phyloP scores from a whole-genome alignment of 2,329 filamentous ascomycete species.

The Fusarium succisae region DNA sequence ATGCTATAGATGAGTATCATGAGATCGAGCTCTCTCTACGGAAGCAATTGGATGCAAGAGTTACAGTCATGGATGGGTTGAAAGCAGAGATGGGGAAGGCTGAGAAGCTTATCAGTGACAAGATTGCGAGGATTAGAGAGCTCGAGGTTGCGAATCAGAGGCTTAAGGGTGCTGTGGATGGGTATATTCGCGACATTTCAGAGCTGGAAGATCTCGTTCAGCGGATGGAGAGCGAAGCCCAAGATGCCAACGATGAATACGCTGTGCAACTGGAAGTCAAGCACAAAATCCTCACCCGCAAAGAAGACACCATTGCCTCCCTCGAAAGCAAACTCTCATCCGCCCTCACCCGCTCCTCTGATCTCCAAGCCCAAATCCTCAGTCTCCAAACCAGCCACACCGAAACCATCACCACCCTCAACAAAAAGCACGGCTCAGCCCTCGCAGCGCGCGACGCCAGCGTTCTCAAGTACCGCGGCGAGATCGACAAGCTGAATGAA shows the following conservation, averaged over 20 bases:
- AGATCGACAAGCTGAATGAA: constrained; percentile 59
- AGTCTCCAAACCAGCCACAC: constrained; percentile 49
- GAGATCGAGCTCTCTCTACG: constrained; percentile 64
- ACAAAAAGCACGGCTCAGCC: constrained; percentile 55
- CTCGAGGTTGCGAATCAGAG: constrained; percentile 61
- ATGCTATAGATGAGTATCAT: constrained; percentile 69
- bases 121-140: constrained; percentile 54
- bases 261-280: constrained; percentile 49
- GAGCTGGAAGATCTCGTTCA: constrained; percentile 64
- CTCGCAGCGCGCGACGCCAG: constrained; percentile 62
- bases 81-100: constrained; percentile 52
- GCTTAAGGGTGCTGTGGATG: constrained; percentile 61
- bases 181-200: constrained; percentile 62
- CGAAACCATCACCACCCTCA: constrained; percentile 47
- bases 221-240: constrained; percentile 54
- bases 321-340: constrained; percentile 57
- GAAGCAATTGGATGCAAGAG: constrained; percentile 64
- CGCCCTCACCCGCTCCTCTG: constrained; percentile 51
- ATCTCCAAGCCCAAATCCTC: constrained; percentile 52
- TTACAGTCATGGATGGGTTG: constrained; percentile 60
- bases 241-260: constrained; percentile 44
- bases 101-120: constrained; percentile 48
- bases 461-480: constrained; percentile 58
- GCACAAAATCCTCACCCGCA: constrained; percentile 48
- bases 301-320: constrained; percentile 50